Evolutionary conservation across 202 grass and related monocot genomes (phyloP).

Genomic region (Elaeis oleifera): DNA sequence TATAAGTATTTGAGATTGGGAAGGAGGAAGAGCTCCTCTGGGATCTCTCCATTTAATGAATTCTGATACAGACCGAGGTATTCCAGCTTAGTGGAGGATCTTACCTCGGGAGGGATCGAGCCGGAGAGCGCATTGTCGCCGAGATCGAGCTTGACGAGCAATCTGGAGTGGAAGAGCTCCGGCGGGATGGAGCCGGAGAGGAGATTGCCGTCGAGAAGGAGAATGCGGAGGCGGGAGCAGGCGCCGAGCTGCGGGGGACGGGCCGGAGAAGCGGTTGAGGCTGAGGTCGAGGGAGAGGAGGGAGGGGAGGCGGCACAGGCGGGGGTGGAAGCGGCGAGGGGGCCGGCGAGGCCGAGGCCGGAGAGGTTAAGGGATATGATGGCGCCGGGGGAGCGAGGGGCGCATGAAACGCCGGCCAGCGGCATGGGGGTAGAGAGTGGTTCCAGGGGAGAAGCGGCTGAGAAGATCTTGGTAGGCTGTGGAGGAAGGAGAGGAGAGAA

Average conservation of each 20-base stretch:
- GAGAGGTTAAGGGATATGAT: conserved; percentile 42
- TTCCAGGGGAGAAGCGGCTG: conserved; percentile 34
- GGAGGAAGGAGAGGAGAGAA: conserved; percentile 21
- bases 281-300: conserved; percentile 39
- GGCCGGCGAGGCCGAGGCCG: conserved; percentile 20
- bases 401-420: conserved; percentile 27
- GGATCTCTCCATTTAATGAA: conserved; percentile 29
- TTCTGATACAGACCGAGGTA: conserved; percentile 35
- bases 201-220: conserved; percentile 32
- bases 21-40: conserved; percentile 9
- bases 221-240: conserved; percentile 22
- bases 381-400: conserved; percentile 23
- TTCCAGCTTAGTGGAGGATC: conserved; percentile 10
- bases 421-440: conserved; percentile 8
- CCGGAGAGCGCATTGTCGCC: conserved; percentile 36
- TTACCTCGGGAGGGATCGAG: conserved; percentile 17
- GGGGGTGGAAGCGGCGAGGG: conserved; percentile 18
- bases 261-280: conserved; percentile 35
- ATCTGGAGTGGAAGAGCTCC: conserved; percentile 25
- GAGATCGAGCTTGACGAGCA: conserved; percentile 33
- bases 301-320: conserved; percentile 28
- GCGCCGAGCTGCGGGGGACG: conserved; percentile 22
- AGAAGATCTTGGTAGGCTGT: background rate
- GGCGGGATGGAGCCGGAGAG: conserved; percentile 33
- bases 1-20: conserved; percentile 30